A percentile compares a stretch with the other conserved stretches of the same genome.
phyloP scores from a whole-genome alignment of 257 asterid species.

The Fraxinus excelsior region DNA sequence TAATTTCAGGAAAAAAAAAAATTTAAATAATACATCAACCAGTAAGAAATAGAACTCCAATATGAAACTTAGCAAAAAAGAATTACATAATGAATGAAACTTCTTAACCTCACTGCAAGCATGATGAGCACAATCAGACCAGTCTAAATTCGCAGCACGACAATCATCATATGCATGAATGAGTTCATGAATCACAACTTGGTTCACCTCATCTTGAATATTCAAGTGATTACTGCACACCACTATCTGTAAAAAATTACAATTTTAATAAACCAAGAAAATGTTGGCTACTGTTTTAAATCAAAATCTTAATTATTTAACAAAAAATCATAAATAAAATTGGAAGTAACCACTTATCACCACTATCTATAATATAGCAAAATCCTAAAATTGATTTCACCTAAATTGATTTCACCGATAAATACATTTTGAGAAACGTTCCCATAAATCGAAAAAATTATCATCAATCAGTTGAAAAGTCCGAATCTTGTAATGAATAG shows the following conservation, averaged over 20 bases:
- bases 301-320: neutral
- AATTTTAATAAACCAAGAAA: neutral
- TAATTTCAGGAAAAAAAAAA: slow-evolving; percentile 26
- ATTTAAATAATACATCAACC: neutral
- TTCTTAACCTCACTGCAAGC: slow-evolving; percentile 81
- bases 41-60: neutral
- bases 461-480: neutral
- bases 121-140: slow-evolving; percentile 89
- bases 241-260: slow-evolving; percentile 41
- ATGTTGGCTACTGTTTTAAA: neutral
- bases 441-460: neutral
- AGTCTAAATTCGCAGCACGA: slow-evolving; percentile 77
- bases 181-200: slow-evolving; percentile 91
- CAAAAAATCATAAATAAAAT: neutral
- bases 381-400: neutral
- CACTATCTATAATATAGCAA: neutral
- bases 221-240: slow-evolving; percentile 76
- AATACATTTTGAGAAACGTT: neutral
- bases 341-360: neutral
- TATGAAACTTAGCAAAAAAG: neutral
- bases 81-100: neutral
- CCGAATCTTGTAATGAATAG: neutral
- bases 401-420: neutral
- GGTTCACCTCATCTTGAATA: slow-evolving; percentile 86
- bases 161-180: slow-evolving; percentile 95